Conservation (phyloP, 495 filamentous ascomycete genomes). For the Letharia columbiana region DNA sequence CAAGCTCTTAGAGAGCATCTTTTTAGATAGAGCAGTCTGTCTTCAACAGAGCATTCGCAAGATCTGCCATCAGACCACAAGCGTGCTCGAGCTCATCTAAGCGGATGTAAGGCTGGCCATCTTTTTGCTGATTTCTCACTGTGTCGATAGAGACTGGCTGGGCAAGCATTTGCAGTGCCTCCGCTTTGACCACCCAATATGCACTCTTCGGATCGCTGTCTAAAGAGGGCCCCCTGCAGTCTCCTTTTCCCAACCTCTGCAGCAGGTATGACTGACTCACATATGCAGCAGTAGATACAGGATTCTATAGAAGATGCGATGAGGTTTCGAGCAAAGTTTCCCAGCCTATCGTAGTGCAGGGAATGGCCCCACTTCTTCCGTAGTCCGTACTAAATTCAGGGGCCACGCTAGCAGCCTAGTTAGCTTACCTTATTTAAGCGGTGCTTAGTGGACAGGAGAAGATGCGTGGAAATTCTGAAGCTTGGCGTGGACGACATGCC, state of each 20-base stretch:
- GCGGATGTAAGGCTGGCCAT: no score
- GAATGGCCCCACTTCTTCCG: neutral
- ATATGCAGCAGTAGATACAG: neutral
- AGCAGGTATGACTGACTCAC: slow-evolving; percentile 14
- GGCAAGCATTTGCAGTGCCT: slow-evolving; percentile 2
- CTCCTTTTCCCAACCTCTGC: neutral
- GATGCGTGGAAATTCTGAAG: neutral
- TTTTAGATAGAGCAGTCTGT: neutral
- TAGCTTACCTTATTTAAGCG: no score
- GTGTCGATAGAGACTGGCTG: neutral
- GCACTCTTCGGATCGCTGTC: neutral
- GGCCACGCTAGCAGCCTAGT: no score
- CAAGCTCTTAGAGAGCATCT: neutral
- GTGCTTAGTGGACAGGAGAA: neutral
- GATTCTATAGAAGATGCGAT: neutral
- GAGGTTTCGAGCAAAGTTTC: slow-evolving; percentile 12
- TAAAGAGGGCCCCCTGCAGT: slow-evolving; percentile 5
- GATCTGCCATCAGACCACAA: no score
- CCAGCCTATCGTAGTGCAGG: slow-evolving; percentile 8
- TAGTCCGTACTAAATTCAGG: no score
- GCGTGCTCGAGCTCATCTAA: no score
- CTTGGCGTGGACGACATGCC: slow-evolving; percentile 1
- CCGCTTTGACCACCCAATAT: slow-evolving; percentile 3
- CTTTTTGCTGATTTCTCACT: neutral
- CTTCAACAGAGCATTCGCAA: no score